Evolutionary conservation across 2,329 filamentous ascomycete genomes (phyloP).

Genomic region (Pseudohalonectria lignicola): DNA sequence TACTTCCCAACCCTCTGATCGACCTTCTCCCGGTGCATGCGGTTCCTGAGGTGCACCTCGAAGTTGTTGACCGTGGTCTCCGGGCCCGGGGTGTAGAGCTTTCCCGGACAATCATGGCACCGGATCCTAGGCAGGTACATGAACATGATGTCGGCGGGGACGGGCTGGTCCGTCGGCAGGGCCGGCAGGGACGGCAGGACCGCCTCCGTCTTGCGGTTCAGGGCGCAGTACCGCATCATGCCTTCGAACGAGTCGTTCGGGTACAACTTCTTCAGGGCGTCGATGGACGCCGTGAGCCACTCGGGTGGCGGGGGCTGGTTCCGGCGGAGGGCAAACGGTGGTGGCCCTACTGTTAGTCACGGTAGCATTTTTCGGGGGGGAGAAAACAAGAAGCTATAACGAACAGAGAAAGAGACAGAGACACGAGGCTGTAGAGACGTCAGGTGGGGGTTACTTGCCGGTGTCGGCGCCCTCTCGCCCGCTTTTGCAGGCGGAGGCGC

Average conservation of each 20-base stretch:
- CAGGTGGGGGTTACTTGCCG: no score
- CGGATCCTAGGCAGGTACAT: conserved; percentile 83
- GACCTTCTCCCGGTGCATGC: conserved; percentile 65
- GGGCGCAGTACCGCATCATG: conserved; percentile 79
- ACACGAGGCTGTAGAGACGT: no score
- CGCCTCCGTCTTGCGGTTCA: conserved; percentile 60
- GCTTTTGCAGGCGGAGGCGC: conserved; percentile 52
- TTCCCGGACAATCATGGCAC: conserved; percentile 86
- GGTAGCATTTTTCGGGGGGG: no score
- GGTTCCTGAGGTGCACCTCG: conserved; percentile 82
- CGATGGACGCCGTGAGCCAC: conserved; percentile 72
- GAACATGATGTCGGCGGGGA: conserved; percentile 57
- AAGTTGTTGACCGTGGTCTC: conserved; percentile 82
- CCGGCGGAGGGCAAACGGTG: no score
- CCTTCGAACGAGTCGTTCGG: conserved; percentile 78
- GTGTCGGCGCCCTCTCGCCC: conserved; percentile 41
- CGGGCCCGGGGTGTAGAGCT: conserved; percentile 84
- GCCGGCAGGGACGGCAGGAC: conserved; percentile 40
- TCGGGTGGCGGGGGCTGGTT: conserved; percentile 68
- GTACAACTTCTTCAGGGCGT: conserved; percentile 58
- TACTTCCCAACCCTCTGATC: conserved; percentile 32
- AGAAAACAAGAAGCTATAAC: conserved; percentile 16
- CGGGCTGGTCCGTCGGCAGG: conserved; percentile 29
- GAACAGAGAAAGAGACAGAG: conserved; percentile 5
- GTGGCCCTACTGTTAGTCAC: no score